These are phyloP conservation scores for Ceratocystis papillata DNA, from an alignment of 2,329 filamentous ascomycete species.

Conservation along the genomic window DNA sequence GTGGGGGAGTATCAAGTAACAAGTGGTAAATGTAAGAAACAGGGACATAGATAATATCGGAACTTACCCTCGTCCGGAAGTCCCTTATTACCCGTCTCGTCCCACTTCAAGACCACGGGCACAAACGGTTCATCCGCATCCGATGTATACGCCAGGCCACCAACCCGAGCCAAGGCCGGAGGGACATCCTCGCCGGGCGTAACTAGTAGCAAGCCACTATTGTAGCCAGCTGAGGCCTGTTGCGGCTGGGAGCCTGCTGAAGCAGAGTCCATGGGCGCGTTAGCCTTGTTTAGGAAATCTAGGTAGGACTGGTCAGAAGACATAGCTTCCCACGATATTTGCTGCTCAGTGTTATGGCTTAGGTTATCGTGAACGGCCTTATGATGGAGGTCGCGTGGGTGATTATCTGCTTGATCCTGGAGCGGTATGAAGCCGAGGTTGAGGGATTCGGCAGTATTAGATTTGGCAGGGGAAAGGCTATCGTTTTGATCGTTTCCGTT, in stretches of 20 bases:
- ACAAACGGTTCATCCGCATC: conserved; percentile 82
- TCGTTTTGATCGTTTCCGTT: not conserved
- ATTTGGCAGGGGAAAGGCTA: not conserved
- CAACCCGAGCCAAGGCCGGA: conserved; percentile 41
- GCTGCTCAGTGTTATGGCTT: conserved; percentile 13
- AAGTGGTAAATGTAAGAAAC: not conserved
- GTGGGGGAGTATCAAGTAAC: not conserved
- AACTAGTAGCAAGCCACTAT: conserved; percentile 40
- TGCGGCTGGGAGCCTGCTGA: conserved; percentile 25
- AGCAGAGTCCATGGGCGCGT: conserved; percentile 49
- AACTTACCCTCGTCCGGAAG: conserved; percentile 52
- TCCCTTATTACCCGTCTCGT: conserved; percentile 39
- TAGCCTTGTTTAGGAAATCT: conserved; percentile 78
- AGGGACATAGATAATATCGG: conserved; percentile 1
- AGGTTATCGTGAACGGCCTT: conserved; percentile 7
- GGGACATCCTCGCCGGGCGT: conserved; percentile 52
- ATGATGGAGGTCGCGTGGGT: not conserved
- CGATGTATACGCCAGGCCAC: conserved; percentile 57
- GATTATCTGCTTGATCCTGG: not conserved
- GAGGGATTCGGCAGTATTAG: conserved; percentile 3
- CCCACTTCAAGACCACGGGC: conserved; percentile 57
- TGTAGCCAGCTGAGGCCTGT: conserved; percentile 20
- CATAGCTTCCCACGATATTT: conserved; percentile 37
- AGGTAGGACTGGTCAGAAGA: conserved; percentile 72
- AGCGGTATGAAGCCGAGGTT: conserved; percentile 8